Evolutionary conservation across 768 basidiomycete genomes (phyloP).

Genomic region (Mycena belliarum): DNA sequence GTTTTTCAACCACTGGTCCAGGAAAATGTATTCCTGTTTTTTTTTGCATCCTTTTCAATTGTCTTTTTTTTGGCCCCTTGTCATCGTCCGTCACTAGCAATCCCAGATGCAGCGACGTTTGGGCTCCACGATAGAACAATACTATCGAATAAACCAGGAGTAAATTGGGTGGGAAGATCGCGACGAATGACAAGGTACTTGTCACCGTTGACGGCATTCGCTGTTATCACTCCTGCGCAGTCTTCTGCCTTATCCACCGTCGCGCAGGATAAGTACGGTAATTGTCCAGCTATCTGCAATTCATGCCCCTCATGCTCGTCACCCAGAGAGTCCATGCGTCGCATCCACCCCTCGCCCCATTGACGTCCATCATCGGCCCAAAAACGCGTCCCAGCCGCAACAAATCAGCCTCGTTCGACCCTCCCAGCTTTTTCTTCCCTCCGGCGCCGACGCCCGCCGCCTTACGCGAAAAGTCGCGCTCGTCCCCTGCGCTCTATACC

Average conservation of each 20-base stretch:
- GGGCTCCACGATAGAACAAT: constrained; percentile 4
- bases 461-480: constrained; percentile 25
- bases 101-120: too few relatives aligned
- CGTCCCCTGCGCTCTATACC: constrained; percentile 23
- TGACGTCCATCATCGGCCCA: constrained; percentile 7
- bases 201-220: constrained; percentile 1
- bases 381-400: constrained; percentile 9
- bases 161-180: neutral
- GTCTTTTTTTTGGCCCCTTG: too few relatives aligned
- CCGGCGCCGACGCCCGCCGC: constrained; percentile 13
- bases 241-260: constrained; percentile 6
- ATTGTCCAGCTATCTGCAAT: neutral
- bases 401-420: constrained; percentile 14
- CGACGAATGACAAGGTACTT: neutral
- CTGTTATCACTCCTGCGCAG: constrained; percentile 1
- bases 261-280: constrained; percentile 7
- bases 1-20: too few relatives aligned
- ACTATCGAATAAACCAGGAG: neutral
- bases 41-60: too few relatives aligned
- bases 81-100: too few relatives aligned
- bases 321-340: constrained; percentile 11
- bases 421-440: constrained; percentile 24
- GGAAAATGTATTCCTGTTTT: too few relatives aligned
- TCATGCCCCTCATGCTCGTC: constrained; percentile 3
- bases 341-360: constrained; percentile 14